Percentiles rank a stretch among this genome's conserved stretches.
These are phyloP conservation scores for Pseudogymnoascus sp. DNA, from an alignment of 2,329 filamentous ascomycete genomes.

Conservation along the genomic window DNA sequence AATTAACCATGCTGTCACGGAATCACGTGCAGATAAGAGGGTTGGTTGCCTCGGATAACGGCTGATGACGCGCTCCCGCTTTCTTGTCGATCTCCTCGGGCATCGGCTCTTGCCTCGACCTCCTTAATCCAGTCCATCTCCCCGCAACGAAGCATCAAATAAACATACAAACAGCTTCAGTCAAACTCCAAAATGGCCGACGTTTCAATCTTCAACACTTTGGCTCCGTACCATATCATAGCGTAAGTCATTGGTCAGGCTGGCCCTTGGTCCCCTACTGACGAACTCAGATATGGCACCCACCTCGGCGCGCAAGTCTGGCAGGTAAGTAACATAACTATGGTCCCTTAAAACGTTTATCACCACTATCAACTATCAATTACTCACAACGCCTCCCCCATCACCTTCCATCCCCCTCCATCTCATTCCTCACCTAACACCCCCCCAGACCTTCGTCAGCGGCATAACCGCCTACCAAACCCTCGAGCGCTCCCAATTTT, in stretches of 20 bases:
- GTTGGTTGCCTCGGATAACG: neutral
- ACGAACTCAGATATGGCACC: constrained; percentile 63
- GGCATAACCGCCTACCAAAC: constrained; percentile 68
- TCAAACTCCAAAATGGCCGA: constrained; percentile 27
- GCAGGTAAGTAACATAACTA: constrained; percentile 46
- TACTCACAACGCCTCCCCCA: neutral
- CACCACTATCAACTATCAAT: neutral
- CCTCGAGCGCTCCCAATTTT: constrained; percentile 73
- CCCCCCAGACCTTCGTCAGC: constrained; percentile 60
- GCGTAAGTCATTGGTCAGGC: constrained; percentile 41
- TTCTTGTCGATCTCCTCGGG: neutral
- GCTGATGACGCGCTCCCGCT: constrained; percentile 3
- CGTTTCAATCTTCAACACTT: constrained; percentile 43
- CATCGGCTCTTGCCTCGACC: neutral
- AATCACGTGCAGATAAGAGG: constrained; percentile 15
- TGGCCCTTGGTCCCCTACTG: constrained; percentile 8
- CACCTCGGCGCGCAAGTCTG: constrained; percentile 81
- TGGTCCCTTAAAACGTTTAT: neutral
- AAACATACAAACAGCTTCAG: neutral
- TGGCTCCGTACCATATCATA: constrained; percentile 68
- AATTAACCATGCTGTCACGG: constrained; percentile 11
- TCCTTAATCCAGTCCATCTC: neutral
- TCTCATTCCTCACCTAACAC: constrained; percentile 11
- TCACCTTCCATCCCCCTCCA: neutral
- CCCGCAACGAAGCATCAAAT: constrained; percentile 2